phyloP scores from a whole-genome alignment of 164 flowering plant genomes.

The Buxus sempervirens region DNA sequence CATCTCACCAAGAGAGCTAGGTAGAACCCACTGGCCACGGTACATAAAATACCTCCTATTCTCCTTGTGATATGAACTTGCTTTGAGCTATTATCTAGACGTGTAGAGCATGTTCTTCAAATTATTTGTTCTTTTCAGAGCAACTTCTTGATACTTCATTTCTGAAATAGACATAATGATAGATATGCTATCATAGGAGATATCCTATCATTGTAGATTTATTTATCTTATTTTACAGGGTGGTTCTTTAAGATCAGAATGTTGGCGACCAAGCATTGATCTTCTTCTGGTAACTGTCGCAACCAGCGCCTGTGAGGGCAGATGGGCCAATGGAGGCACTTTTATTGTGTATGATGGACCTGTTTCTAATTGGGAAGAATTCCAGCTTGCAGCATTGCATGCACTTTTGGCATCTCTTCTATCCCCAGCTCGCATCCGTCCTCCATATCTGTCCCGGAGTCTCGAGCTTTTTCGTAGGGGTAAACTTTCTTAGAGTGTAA shows the following conservation, averaged over 20 bases:
- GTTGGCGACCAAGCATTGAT: constrained; percentile 58
- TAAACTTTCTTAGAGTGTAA: constrained; percentile 15
- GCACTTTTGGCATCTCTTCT: constrained; percentile 82
- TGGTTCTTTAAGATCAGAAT: constrained; percentile 56
- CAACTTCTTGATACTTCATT: background rate
- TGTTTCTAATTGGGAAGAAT: constrained; percentile 37
- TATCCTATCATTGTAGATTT: too few relatives aligned
- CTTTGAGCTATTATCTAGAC: too few relatives aligned
- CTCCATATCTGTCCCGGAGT: constrained; percentile 58
- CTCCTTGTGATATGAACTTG: too few relatives aligned
- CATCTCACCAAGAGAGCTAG: too few relatives aligned
- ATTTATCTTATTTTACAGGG: constrained; percentile 39
- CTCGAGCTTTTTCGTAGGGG: constrained; percentile 83
- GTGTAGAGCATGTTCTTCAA: too few relatives aligned
- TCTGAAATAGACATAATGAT: background rate
- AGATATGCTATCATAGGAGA: constrained; percentile 4
- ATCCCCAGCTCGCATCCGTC: constrained; percentile 60
- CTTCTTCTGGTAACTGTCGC: constrained; percentile 49
- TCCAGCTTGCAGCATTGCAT: constrained; percentile 70
- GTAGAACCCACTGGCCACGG: too few relatives aligned
- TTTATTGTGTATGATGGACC: constrained; percentile 23
- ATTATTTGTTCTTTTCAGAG: background rate
- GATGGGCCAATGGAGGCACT: constrained; percentile 38
- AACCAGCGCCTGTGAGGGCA: constrained; percentile 48
- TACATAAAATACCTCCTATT: too few relatives aligned